phyloP scores from a whole-genome alignment of 495 filamentous ascomycete species.

The Podospora pseudocomata region DNA sequence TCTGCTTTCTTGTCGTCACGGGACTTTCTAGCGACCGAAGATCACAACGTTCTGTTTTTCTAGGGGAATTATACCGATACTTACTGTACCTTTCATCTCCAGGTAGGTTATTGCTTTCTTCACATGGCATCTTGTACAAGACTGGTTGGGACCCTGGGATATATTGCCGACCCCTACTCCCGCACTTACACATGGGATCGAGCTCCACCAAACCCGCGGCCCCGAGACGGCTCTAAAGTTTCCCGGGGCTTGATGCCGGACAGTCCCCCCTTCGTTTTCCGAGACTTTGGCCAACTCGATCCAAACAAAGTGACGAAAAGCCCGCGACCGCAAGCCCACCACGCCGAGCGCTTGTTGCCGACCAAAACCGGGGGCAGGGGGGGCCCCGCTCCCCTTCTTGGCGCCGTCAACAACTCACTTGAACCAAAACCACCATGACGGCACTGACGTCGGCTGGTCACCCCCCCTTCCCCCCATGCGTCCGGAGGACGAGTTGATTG shows the following conservation, averaged over 20 bases:
- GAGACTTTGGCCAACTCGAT: background rate
- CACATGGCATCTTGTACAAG: background rate
- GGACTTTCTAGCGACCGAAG: no score
- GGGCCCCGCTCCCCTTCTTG: constrained; percentile 4
- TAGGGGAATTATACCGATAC: background rate
- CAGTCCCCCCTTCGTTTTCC: constrained; percentile 13
- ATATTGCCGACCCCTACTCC: background rate
- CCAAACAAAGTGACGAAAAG: no score
- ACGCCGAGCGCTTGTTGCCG: background rate
- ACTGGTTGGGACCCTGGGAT: background rate
- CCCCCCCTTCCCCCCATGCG: background rate
- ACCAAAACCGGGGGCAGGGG: constrained; percentile 7
- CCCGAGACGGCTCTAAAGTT: constrained; percentile 7
- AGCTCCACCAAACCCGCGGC: constrained; percentile 10
- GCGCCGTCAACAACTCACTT: constrained; percentile 6
- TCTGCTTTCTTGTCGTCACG: background rate
- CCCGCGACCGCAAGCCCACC: background rate
- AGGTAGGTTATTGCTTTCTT: background rate
- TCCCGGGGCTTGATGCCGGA: constrained; percentile 15
- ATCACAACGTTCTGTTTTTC: background rate
- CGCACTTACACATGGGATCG: background rate
- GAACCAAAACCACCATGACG: constrained; percentile 9
- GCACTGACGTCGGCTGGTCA: constrained; percentile 11
- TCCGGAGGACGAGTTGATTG: background rate
- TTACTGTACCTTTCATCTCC: background rate